Conservation (phyloP, 2,329 filamentous ascomycete genomes). For the Fusarium sp. region DNA sequence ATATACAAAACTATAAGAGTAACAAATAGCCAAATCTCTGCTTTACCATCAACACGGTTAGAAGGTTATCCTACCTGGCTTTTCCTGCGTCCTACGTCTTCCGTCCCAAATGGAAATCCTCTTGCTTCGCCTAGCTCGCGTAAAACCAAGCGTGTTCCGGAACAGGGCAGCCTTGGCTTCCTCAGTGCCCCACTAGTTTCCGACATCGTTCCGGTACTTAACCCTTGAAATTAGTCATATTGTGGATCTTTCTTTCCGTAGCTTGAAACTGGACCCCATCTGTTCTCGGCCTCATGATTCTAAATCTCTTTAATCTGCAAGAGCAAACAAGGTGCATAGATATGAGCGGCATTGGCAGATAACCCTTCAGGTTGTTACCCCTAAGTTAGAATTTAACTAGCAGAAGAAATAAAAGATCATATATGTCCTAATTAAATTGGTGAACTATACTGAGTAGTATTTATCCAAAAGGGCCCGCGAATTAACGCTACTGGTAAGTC, state of each 20-base stretch:
- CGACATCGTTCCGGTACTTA: neutral
- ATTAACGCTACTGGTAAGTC: neutral
- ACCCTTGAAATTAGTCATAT: neutral
- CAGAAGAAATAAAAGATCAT: neutral
- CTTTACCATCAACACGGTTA: neutral
- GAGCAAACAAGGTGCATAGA: neutral
- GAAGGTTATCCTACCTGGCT: neutral
- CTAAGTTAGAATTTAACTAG: neutral
- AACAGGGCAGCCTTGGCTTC: neutral
- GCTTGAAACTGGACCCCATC: neutral
- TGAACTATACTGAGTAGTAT: neutral
- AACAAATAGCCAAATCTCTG: too few relatives aligned
- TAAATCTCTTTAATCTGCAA: neutral
- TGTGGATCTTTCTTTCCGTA: neutral
- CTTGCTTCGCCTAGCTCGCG: neutral
- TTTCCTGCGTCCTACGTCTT: too few relatives aligned
- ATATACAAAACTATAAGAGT: neutral
- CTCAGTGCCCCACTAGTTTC: neutral
- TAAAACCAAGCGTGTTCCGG: neutral
- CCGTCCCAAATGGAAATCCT: neutral
- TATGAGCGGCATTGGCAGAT: neutral
- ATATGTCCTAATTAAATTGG: neutral
- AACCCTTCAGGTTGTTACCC: accelerated
- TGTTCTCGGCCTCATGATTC: neutral
- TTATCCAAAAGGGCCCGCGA: neutral